Evolutionary conservation across 1,284 basidiomycete species (phyloP), one percentile per base, ranked within the genome.

Genomic region (Trametes versicolor): DNA sequence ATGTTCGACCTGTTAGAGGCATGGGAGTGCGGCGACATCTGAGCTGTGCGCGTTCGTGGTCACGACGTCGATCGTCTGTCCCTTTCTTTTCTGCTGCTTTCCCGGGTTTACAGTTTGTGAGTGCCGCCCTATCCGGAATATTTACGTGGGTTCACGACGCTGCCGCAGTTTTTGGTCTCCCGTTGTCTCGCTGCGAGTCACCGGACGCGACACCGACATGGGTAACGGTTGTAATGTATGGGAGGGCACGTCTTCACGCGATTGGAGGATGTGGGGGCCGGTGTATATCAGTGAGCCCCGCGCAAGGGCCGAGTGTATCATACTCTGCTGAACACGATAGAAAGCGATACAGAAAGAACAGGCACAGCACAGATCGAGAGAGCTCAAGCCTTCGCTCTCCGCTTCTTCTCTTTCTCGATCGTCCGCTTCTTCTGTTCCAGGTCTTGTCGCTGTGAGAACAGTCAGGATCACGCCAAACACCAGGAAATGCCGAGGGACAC

Each of bases 341-440:
- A 56, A 39, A 21, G 15, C 47, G 51, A 23, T 47, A 57, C 55
- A 56, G 32, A 43, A 47, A 37, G 39, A 21, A 12, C 19, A 8
- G 41, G 19, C 57, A 7, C 7, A 17, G 23, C 13, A 27, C n/a
- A 27, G 32, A 48, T 17, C 12, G 27, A n/a, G 15, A 21, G 32
- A 15, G 37, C 54, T 58, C 37, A 70, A 49, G 71, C 48, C 63
- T 72, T 76, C 60, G 65, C 51, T 67, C 79, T 78, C 72, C 81
- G 81, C 70, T 77, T 81, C 74, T 85, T 87, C 73, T 86, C 81
- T 78, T 89, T 89, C 72, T 87, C 80, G 54, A 93, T 82, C 34
- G 79, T 78, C 67, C 81, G 79, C 71, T 85, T 87, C 77, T 87
- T 90, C 60, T 81, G 79, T 78, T 89, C 86, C 72, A 94, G 79